Evolutionary conservation across 208 protist species (phyloP).

Genomic region (Trypanosoma boissoni): DNA sequence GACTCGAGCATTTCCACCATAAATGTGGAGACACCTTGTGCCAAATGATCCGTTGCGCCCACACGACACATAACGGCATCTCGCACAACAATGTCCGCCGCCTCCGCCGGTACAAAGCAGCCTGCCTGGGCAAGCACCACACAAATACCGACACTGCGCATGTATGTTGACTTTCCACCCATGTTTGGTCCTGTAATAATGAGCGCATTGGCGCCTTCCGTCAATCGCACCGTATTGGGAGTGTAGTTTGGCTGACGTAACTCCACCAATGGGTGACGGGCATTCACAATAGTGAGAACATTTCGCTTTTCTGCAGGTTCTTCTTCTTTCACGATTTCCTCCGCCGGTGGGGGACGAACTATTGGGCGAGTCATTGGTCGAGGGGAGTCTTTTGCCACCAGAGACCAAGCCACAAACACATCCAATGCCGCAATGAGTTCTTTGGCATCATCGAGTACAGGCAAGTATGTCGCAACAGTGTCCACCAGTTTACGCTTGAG

Average conservation of each 20-base stretch:
- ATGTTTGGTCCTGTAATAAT: constrained; percentile 95
- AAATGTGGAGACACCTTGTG: constrained; percentile 97
- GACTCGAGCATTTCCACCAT: constrained; percentile 99
- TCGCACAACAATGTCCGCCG: constrained; percentile 69
- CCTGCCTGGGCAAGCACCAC: constrained; percentile 98
- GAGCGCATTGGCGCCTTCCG: constrained; percentile 63
- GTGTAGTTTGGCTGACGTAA: constrained; percentile 72
- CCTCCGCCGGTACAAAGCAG: constrained; percentile 97
- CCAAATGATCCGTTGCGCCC: constrained; percentile 97
- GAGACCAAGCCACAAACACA: constrained; percentile 90
- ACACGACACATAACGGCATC: constrained; percentile 98
- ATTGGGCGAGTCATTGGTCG: constrained; percentile 90
- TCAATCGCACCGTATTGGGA: constrained; percentile 82
- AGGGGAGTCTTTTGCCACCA: constrained; percentile 84
- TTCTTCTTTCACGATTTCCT: constrained; percentile 6
- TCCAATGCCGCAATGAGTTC: constrained; percentile 94
- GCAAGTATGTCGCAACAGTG: constrained; percentile 92
- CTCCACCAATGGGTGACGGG: constrained; percentile 88
- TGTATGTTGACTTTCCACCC: constrained; percentile 99
- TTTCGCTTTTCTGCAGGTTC: neutral
- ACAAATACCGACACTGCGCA: constrained; percentile 95
- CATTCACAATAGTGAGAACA: constrained; percentile 66
- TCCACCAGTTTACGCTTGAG: constrained; percentile 93
- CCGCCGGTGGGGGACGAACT: constrained; percentile 24
- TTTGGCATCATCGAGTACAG: constrained; percentile 93